phyloP scores from a whole-genome alignment of 768 basidiomycete genomes.

The Candolleomyces aberdarensis region DNA sequence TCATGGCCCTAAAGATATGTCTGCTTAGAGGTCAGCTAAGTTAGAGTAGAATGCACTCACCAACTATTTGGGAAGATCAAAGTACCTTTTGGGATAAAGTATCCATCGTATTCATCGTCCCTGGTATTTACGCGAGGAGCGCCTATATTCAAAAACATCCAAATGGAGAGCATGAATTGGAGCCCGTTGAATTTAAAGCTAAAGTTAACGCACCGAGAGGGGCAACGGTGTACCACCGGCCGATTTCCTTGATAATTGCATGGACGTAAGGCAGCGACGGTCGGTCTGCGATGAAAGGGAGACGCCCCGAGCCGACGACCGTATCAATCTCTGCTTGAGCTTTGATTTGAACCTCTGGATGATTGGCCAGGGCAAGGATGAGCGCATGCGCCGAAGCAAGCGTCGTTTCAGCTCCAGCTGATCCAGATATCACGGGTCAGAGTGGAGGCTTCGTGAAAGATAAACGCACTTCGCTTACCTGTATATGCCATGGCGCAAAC shows the following conservation, averaged over 20 bases:
- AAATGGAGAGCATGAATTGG: not conserved
- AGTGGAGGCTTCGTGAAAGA: not conserved
- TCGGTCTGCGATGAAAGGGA: not conserved
- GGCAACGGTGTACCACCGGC: not conserved
- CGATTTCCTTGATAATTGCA: not conserved
- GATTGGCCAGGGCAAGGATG: constrained; percentile 11
- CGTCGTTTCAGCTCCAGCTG: not conserved
- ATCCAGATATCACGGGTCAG: not conserved
- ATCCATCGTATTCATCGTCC: constrained; percentile 34
- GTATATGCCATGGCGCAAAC: constrained; percentile 1
- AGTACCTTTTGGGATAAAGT: constrained; percentile 33
- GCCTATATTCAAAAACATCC: constrained; percentile 1
- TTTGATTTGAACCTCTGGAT: constrained; percentile 14
- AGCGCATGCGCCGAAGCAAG: constrained; percentile 4
- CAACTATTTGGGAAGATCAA: constrained; percentile 18
- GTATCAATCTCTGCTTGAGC: constrained; percentile 14
- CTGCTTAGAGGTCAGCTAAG: not conserved
- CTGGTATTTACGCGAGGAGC: constrained; percentile 13
- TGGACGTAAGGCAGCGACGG: not conserved
- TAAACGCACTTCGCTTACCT: not conserved
- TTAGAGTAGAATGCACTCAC: not conserved
- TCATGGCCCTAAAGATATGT: constrained; percentile 18
- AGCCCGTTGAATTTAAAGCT: too few species aligned
- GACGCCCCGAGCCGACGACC: not conserved
- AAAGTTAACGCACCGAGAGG: not conserved